Percentiles rank a stretch among this genome's conserved stretches.
Conservation (phyloP, 108 stramenopile genomes). For the Chaetoceros tenuissimus region DNA sequence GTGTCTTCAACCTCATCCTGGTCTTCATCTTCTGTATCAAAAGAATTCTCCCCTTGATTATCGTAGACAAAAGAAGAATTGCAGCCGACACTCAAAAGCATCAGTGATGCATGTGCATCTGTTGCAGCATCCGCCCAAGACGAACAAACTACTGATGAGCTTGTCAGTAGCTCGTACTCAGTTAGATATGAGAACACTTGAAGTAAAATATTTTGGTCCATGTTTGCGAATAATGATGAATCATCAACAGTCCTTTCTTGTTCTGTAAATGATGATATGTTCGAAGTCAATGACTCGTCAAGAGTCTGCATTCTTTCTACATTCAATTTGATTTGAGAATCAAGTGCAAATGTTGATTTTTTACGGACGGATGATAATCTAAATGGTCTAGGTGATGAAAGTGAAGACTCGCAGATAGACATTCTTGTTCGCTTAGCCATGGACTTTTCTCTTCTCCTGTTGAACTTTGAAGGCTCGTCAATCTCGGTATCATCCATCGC, state of each 20-base stretch:
- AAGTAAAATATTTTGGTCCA: constrained; percentile 7
- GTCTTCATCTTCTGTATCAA: constrained; percentile 25
- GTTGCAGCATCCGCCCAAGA: constrained; percentile 72
- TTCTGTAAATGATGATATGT: no score
- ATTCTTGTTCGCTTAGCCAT: constrained; percentile 14
- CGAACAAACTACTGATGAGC: constrained; percentile 53
- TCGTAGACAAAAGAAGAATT: not conserved
- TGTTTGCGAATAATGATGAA: constrained; percentile 7
- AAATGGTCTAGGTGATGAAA: not conserved
- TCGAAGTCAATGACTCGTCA: not conserved
- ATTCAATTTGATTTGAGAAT: no score
- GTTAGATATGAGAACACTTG: constrained; percentile 50
- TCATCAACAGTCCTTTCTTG: not conserved
- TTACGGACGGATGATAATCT: not conserved
- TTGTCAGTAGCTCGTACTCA: constrained; percentile 49
- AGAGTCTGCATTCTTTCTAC: not conserved
- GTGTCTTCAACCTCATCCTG: constrained; percentile 17
- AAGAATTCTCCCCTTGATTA: constrained; percentile 20
- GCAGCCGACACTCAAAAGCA: constrained; percentile 70
- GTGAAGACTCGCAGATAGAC: constrained; percentile 3
- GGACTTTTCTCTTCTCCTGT: constrained; percentile 2
- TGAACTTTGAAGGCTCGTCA: not conserved
- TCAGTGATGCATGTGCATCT: constrained; percentile 49
- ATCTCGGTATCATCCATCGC: no score
- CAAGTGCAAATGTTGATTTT: no score